Percentiles rank a stretch among this genome's conserved stretches.
These are phyloP conservation scores for Candida ipomoeae DNA, from an alignment of 805 yeast genomes.

Conservation along the genomic window DNA sequence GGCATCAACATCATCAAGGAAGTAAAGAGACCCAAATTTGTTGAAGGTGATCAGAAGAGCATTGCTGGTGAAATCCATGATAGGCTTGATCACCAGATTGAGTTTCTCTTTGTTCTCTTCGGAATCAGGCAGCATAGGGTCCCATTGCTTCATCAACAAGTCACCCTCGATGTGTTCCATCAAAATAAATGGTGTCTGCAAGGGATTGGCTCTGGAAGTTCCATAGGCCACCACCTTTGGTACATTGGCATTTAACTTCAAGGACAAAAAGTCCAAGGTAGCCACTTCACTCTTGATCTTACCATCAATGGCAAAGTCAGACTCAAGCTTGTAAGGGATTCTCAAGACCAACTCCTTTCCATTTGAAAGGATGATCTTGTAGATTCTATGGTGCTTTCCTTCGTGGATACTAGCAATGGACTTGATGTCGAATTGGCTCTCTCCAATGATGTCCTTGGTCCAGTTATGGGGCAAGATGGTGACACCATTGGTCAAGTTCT, in stretches of 20 bases:
- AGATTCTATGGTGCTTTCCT: constrained; percentile 90
- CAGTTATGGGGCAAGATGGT: constrained; percentile 48
- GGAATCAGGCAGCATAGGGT: constrained; percentile 64
- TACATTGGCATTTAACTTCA: constrained; percentile 61
- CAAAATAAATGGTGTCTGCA: constrained; percentile 72
- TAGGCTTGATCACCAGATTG: constrained; percentile 62
- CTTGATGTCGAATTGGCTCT: constrained; percentile 43
- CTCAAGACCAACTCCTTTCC: constrained; percentile 67
- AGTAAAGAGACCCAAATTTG: constrained; percentile 78
- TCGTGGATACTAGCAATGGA: constrained; percentile 84
- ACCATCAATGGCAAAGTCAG: constrained; percentile 59
- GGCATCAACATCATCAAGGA: constrained; percentile 60
- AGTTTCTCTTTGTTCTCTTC: constrained; percentile 47
- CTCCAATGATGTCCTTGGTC: constrained; percentile 40
- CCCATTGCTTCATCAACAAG: constrained; percentile 85
- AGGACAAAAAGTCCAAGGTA: constrained; percentile 74
- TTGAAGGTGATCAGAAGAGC: constrained; percentile 58
- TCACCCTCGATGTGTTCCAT: constrained; percentile 80
- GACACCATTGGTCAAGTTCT: constrained; percentile 41
- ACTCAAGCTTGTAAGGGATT: constrained; percentile 76
- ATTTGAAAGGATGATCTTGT: constrained; percentile 62
- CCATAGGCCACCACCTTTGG: constrained; percentile 75
- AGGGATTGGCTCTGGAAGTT: constrained; percentile 52
- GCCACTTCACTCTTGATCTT: constrained; percentile 89
- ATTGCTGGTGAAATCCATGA: constrained; percentile 61